Base-by-base conservation (phyloP, 371 early-diverging fungal species). In the Mortierella sp. region DNA sequence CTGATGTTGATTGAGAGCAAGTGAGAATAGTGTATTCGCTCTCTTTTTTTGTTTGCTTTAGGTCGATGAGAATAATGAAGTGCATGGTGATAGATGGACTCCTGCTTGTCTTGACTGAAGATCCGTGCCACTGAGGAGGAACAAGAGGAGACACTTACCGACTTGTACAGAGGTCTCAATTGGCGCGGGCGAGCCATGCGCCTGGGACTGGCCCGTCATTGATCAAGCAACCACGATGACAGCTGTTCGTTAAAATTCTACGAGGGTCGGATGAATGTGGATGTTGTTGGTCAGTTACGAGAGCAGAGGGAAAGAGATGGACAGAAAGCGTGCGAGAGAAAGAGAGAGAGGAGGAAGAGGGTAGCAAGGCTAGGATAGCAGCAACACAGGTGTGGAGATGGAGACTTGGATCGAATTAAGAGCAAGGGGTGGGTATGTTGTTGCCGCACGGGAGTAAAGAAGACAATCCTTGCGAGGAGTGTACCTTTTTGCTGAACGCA, bases 91-190 rank as follows among this genome's bases (percentile, higher is more conserved):
- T 46, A 12, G 18, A 18, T 12, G 19, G 10, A 19, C 19, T 46
- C 46, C 46, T 46, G 46, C 18, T 46, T 12, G 10, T 46, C 46
- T 19, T 34, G 24, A 52, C 13, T n/a, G 21, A 8, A 45, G 45
- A 47, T n/a, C n/a, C n/a, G n/a, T 39, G 55, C 24, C 38, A 16
- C 5, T 12, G 21, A 43, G 46, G 23, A 30, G 21, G 16, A 23
- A 30, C 12, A 19, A 13, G 26, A 26, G 12, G 7, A 30, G 26
- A 31, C 8, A 55, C 69, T 16, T 69, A 74, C 76, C 76, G 39
- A 74, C 76, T 74, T 74, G 76, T 28, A 74, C 76, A 54, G 76
- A 74, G 62, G 76, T 74, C 66, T 69, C 76, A 38, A 74, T 45
- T 24, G 73, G 66, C 50, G 69, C 56, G 41, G 72, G 21, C 39